These are phyloP conservation scores for Fusarium bulbicola DNA, from an alignment of 2,329 filamentous ascomycete species.

Conservation along the genomic window DNA sequence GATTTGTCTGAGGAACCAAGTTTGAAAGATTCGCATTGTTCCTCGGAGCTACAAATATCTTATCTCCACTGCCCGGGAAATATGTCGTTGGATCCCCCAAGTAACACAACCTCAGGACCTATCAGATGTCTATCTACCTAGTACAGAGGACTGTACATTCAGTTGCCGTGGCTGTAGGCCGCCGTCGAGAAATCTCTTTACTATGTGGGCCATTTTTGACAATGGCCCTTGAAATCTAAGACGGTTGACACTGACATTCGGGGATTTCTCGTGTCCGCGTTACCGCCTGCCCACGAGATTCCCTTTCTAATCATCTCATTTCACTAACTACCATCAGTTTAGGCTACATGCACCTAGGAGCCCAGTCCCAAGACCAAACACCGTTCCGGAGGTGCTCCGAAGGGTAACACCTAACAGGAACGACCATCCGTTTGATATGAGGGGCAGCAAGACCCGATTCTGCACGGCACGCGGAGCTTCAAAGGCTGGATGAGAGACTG, in stretches of 20 bases:
- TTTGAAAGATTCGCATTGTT: neutral
- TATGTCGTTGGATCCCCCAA: too few relatives aligned
- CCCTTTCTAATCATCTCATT: neutral
- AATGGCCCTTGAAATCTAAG: neutral
- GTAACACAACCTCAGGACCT: neutral
- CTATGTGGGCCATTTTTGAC: neutral
- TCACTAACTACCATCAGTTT: neutral
- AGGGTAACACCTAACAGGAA: neutral
- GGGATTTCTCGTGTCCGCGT: neutral
- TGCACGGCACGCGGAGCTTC: neutral
- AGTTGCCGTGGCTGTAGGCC: neutral
- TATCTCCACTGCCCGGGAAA: neutral
- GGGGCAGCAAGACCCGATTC: neutral
- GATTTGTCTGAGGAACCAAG: neutral
- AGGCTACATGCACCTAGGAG: neutral
- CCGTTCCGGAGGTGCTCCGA: slow-evolving; percentile 11
- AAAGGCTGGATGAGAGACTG: neutral
- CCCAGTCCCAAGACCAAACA: neutral
- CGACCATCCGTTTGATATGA: neutral
- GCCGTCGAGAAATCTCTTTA: neutral
- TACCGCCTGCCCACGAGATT: neutral
- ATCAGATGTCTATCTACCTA: neutral
- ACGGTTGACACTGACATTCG: neutral
- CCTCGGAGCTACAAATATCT: neutral
- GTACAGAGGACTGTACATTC: neutral